Percentiles rank a stretch among this genome's conserved stretches.
Conservation (phyloP, 2,329 filamentous ascomycete genomes). For the Incumbomyces delicatus region DNA sequence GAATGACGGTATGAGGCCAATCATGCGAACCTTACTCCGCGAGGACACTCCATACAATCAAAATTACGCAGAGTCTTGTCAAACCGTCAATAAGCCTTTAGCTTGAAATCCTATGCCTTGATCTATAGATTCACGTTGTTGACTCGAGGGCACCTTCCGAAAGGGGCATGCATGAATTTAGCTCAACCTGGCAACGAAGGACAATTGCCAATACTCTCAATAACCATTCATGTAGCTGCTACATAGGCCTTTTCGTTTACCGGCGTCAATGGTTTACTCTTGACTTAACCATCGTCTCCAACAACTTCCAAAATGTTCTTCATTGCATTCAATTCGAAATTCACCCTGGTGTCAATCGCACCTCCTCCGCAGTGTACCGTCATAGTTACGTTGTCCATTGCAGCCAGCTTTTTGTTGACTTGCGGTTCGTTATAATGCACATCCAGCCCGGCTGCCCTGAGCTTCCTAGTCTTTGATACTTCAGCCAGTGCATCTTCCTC, state of each 20-base stretch:
- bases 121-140: too few species aligned
- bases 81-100: too few species aligned
- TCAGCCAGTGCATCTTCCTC: conserved; percentile 8
- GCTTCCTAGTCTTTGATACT: conserved; percentile 1
- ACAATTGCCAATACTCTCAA: too few species aligned
- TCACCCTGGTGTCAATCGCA: conserved; percentile 31
- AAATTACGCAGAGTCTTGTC: too few species aligned
- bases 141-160: too few species aligned
- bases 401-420: conserved; percentile 20
- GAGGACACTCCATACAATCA: too few species aligned
- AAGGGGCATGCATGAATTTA: too few species aligned
- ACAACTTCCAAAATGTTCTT: conserved; percentile 25
- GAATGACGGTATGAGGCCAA: too few species aligned
- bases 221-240: too few species aligned
- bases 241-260: not conserved
- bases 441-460: conserved; percentile 5
- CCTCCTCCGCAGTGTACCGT: conserved; percentile 32
- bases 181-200: too few species aligned
- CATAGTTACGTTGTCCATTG: conserved; percentile 32
- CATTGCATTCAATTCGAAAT: conserved; percentile 32
- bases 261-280: not conserved
- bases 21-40: too few species aligned
- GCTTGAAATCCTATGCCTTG: too few species aligned
- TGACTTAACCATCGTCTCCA: not conserved
- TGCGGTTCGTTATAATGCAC: conserved; percentile 9